Evolutionary conservation across 306 rosid genomes (phyloP).

Genomic region (Cucurbita moschata): DNA sequence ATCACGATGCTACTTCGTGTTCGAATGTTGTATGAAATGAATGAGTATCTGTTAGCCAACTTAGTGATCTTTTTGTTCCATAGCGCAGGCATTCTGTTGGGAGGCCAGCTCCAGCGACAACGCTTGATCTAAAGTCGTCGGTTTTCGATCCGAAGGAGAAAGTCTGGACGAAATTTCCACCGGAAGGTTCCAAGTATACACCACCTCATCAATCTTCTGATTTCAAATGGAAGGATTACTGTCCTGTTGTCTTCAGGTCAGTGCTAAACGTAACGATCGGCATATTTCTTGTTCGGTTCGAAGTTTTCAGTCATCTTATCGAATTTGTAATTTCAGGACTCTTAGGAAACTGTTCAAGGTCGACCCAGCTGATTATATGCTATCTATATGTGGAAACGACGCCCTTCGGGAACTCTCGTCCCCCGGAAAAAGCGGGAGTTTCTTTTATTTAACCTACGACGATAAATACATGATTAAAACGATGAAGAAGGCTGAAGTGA

Average conservation of each 20-base stretch:
- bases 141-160: constrained; percentile 93
- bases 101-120: constrained; percentile 82
- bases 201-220: constrained; percentile 88
- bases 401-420: constrained; percentile 92
- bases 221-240: constrained; percentile 93
- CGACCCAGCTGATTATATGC: constrained; percentile 96
- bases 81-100: constrained; percentile 94
- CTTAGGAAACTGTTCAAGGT: constrained; percentile 88
- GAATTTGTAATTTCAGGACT: constrained; percentile 39
- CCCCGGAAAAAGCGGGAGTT: constrained; percentile 97
- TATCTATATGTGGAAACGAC: constrained; percentile 83
- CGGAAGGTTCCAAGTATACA: constrained; percentile 90
- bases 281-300: neutral
- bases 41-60: constrained; percentile 8
- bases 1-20: neutral
- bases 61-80: constrained; percentile 42
- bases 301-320: neutral
- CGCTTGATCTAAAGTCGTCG: constrained; percentile 72
- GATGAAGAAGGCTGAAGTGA: constrained; percentile 87
- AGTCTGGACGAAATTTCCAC: constrained; percentile 88
- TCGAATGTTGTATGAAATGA: neutral
- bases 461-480: constrained; percentile 97
- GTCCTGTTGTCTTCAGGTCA: constrained; percentile 92
- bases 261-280: neutral
- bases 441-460: constrained; percentile 80